Evolutionary conservation across 345 rosid genomes (phyloP), one percentile per base, ranked within the genome.

Genomic region (Hypericum androsaemum): DNA sequence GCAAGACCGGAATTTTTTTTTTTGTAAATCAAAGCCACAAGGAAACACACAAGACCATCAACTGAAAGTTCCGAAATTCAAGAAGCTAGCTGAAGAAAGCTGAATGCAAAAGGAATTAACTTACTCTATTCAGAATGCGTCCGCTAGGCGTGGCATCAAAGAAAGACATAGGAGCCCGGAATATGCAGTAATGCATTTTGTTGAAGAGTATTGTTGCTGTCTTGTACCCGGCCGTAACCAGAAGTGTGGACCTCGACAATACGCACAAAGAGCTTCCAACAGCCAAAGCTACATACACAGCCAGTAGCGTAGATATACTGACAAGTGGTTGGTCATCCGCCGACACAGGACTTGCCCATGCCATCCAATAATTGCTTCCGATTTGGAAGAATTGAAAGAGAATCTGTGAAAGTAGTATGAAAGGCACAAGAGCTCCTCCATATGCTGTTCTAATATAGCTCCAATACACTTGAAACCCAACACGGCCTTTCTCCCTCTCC

Each of bases 301-400:
- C 44, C 57, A 86, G 63, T 28, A 86, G 60, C 7, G 75, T 80
- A 2, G 64, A 60, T 52, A 56, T 46, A 37, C 69, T 66, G 50
- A 82, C 89, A 12, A 51, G 60, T 61, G 92, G 84, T 61, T 79
- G 64, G 10, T 41, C 65, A 59, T 75, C 83, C 55, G 53, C 62
- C 0, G 88, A 83, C 56, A 73, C 70, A 0, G 88, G 88, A 62
- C 84, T 75, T 55, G 77, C 95, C 92, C 81, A 79, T n/a, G 86
- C 86, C 92, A 86, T 86, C 95, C 86, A 86, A 50, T 86, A 83
- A 58, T 83, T 83, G 77, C 95, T 83, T 37, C 88, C 84, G 17
- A 83, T 86, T 72, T 83, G 86, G 56, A 83, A 79, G 57, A 67
- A 6, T 74, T 83, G 84, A 63, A 79, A 83, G 46, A 81, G 57